These are phyloP conservation scores for Dioscorea alata DNA, from an alignment of 106 monocot species.

Conservation along the genomic window DNA sequence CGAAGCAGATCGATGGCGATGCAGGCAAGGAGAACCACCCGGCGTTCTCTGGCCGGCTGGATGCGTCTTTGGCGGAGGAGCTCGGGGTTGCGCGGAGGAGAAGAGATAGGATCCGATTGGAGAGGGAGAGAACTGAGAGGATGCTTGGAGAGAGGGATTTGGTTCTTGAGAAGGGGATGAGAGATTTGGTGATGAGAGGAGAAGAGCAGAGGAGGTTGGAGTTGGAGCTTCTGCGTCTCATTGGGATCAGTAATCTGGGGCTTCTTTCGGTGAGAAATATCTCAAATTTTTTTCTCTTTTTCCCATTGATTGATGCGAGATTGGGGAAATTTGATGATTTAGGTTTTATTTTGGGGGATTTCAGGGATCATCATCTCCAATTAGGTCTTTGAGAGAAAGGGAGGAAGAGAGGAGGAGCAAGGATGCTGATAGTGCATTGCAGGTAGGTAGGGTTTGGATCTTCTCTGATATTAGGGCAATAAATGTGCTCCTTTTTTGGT, in stretches of 20 bases:
- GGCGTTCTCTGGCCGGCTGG: background rate
- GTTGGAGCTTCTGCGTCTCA: background rate
- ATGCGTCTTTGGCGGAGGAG: slow-evolving; percentile 14
- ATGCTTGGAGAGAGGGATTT: background rate
- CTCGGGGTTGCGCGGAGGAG: slow-evolving; percentile 2
- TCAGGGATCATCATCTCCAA: background rate
- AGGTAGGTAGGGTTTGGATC: background rate
- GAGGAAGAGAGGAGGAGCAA: background rate
- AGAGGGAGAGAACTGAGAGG: slow-evolving; percentile 12
- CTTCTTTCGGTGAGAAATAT: background rate
- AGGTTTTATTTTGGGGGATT: background rate
- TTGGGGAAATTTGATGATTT: background rate
- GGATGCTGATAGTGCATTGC: background rate
- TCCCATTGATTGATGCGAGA: background rate
- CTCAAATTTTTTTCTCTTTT: background rate
- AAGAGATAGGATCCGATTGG: slow-evolving; percentile 1
- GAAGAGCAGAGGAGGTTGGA: slow-evolving; percentile 6
- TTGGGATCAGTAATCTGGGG: background rate
- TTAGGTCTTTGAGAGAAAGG: slow-evolving; percentile 2
- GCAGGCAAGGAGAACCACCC: slow-evolving; percentile 5
- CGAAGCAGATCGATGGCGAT: background rate
- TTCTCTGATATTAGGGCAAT: no score
- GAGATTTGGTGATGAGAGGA: background rate
- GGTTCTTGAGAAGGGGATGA: slow-evolving; percentile 1
- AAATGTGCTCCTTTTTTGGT: no score